These are phyloP conservation scores for Irpex rosettiformis DNA, from an alignment of 1,284 basidiomycete genomes.

Conservation along the genomic window DNA sequence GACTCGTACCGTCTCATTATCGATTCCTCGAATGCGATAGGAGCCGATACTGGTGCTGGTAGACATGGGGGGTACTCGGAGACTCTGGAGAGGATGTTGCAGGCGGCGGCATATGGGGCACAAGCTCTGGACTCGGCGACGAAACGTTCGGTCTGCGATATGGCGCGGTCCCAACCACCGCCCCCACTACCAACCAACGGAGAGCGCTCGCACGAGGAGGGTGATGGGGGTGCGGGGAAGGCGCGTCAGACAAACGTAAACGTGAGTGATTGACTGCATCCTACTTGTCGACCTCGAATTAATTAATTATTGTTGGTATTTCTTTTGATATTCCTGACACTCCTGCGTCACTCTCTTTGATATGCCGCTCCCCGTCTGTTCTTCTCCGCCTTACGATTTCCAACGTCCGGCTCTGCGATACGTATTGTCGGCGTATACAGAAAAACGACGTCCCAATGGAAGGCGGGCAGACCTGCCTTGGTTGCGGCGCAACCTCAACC, in stretches of 20 bases:
- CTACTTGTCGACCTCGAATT: not conserved
- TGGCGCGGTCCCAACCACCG: conserved; percentile 4
- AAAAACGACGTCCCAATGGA: conserved; percentile 47
- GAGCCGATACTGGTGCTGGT: conserved; percentile 24
- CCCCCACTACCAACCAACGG: conserved; percentile 15
- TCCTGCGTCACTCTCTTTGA: not conserved
- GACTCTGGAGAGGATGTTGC: conserved; percentile 42
- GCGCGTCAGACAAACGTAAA: conserved; percentile 21
- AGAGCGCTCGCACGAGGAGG: conserved; percentile 18
- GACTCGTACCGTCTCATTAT: conserved; percentile 46
- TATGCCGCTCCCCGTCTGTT: not conserved
- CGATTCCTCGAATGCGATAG: conserved; percentile 34
- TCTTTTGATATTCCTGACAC: not conserved
- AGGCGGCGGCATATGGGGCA: conserved; percentile 48
- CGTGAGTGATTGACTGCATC: conserved; percentile 1
- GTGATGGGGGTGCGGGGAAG: conserved; percentile 16
- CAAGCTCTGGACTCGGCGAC: conserved; percentile 44
- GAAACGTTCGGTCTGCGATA: conserved; percentile 24
- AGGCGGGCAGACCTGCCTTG: conserved; percentile 64
- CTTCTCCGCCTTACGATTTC: not conserved
- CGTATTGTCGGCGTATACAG: conserved; percentile 24
- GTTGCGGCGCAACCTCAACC: conserved; percentile 78
- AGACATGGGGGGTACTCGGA: conserved; percentile 33
- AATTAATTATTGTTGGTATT: not conserved
- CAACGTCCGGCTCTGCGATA: not conserved